Evolutionary conservation across 768 basidiomycete genomes (phyloP), one percentile per base, ranked within the genome.

Genomic region (Lactarius deliciosus): DNA sequence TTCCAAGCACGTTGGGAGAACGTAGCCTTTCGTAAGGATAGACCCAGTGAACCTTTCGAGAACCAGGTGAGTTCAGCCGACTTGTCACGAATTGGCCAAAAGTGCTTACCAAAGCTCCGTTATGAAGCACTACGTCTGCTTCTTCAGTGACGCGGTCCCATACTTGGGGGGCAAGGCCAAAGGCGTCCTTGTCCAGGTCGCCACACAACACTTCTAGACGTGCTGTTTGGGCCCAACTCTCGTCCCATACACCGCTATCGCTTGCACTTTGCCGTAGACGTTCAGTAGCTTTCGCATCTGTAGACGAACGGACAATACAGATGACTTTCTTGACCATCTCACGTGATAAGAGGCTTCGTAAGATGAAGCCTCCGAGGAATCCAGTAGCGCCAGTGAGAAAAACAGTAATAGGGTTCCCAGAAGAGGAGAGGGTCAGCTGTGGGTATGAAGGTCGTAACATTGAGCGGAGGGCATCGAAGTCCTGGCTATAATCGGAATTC

Each of bases 321-420:
- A 96, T 85, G 45, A 98, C 95, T 77, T 95, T 96, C 70, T 81
- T 80, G 15, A 98, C 91, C 64, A 83, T 80, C 9, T 81, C 78
- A 43, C 87, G 82, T 34, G 81, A 78, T 0, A 99, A 83, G 47
- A 99, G 81, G 74, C 96, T 90, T 45, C 82, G 81, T 58, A 98
- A 79, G 67, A 98, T 85, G 76, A 96, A 98, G 6, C 93, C 94
- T 16, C 97, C 97, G 18, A 99, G 82, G 82, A 96, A 99, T 2
- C 97, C 97, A 10, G 97, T 98, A 5, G 94, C 96, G 7, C 97
- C 97, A 7, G 97, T 98, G 36, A 99, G 84, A 81, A 99, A 97
- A 36, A 98, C 83, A 0, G 91, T 92, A 50, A 95, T 69, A 15
- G 80, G 77, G 54, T 79, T 82, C 30, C 77, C 74, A 25, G 75